Conservation (phyloP, 257 asterid species). For the Solanum rostratum region DNA sequence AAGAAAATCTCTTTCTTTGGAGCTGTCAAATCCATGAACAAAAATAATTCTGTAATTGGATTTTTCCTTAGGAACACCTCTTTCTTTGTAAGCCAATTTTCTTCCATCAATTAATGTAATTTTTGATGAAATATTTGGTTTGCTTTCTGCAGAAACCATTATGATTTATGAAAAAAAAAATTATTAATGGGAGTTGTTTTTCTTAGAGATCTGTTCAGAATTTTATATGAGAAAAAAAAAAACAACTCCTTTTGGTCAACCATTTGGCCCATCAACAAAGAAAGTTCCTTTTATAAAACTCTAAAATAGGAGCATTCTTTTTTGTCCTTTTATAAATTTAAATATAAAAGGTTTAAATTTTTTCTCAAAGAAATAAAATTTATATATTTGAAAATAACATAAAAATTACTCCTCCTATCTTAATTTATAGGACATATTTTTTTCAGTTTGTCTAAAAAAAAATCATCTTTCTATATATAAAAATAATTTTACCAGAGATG, state of each 20-base stretch:
- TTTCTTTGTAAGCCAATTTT: constrained; percentile 61
- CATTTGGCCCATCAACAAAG: neutral
- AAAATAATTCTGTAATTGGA: constrained; percentile 53
- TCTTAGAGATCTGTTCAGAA: neutral
- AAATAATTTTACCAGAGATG: too few relatives aligned
- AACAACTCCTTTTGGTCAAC: neutral
- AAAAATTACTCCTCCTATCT: too few relatives aligned
- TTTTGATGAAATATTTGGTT: constrained; percentile 7
- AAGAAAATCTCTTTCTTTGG: constrained; percentile 73
- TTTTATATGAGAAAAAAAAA: neutral
- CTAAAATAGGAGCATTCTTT: neutral
- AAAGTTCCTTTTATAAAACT: neutral
- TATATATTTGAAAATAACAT: too few relatives aligned
- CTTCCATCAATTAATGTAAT: constrained; percentile 77
- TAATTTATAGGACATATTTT: too few relatives aligned
- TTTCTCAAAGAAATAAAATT: too few relatives aligned
- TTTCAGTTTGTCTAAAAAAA: too few relatives aligned
- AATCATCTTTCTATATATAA: too few relatives aligned
- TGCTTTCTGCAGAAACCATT: neutral
- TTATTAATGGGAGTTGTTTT: neutral
- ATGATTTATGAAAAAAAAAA: neutral
- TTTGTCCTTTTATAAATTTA: neutral
- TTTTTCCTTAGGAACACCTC: constrained; percentile 60
- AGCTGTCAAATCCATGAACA: constrained; percentile 89
- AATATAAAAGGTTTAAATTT: too few relatives aligned